These are phyloP conservation scores for Psilocybe azurescens DNA, from an alignment of 768 basidiomycete species.

Conservation along the genomic window DNA sequence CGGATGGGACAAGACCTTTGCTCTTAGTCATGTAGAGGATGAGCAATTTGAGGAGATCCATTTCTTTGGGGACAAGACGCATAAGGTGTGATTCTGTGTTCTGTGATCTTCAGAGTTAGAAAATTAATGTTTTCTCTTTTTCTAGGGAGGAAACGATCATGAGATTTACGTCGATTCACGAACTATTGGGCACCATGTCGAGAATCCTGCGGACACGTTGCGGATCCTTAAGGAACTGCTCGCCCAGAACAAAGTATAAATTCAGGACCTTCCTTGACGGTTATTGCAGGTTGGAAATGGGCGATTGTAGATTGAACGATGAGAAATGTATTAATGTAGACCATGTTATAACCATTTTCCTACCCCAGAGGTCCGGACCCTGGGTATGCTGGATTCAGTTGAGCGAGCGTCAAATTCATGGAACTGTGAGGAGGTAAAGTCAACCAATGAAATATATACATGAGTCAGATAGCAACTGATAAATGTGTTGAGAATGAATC, in stretches of 20 bases:
- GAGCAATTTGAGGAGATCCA: slow-evolving; percentile 95
- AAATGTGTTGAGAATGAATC: no score
- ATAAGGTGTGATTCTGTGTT: slow-evolving; percentile 47
- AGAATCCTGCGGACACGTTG: slow-evolving; percentile 77
- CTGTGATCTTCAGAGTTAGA: background rate
- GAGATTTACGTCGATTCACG: slow-evolving; percentile 86
- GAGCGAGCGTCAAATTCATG: no score
- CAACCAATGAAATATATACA: no score
- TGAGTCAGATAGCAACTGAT: no score
- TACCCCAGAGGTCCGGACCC: no score
- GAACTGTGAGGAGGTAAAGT: no score
- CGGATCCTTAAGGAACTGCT: slow-evolving; percentile 74
- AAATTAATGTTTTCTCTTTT: background rate
- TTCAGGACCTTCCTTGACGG: no score
- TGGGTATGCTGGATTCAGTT: no score
- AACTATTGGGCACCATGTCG: slow-evolving; percentile 88
- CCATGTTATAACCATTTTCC: no score
- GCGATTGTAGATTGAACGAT: background rate
- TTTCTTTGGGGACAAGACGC: slow-evolving; percentile 97
- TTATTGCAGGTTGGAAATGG: background rate
- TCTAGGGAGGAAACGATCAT: slow-evolving; percentile 93
- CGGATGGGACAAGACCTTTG: slow-evolving; percentile 98
- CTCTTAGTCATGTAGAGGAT: slow-evolving; percentile 77
- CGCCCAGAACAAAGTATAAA: slow-evolving; percentile 32
- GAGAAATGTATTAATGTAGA: background rate